Evolutionary conservation across 208 protist species (phyloP), one percentile per base, ranked within the genome.

Genomic region (Zelonia costaricensis): DNA sequence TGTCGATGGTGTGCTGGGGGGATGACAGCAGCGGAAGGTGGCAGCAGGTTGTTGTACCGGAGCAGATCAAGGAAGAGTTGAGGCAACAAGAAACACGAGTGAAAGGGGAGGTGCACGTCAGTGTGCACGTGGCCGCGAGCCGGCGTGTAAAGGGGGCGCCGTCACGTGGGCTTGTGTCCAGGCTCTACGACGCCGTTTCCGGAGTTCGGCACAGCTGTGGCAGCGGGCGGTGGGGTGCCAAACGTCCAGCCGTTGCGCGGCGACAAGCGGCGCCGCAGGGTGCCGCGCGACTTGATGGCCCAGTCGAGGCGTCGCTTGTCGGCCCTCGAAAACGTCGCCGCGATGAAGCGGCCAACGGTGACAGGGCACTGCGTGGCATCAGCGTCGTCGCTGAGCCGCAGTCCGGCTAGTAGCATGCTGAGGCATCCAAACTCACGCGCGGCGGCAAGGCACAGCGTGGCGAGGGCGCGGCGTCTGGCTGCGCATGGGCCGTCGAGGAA

Each of bases 351-450:
- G 20, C 52, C 52, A 1, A 55, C n/a, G 1, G 8, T 20, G 4
- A 25, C 15, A 6, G 31, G 12, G 1, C 40, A 16, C 16, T 3
- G 44, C 8, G 45, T 20, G 8, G 22, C 20, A 2, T 33, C n/a
- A 16, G 33, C 35, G 2, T 61, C 23, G 13, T 20, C 6, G n/a
- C 1, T 35, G 22, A 71, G 47, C 23, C 39, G 18, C 27, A 71
- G 33, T 15, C 28, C 65, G 4, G 65, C 53, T 16, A 63, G 23
- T 10, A 71, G 39, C 4, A 49, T 57, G 13, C 18, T 40, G 7
- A 35, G 22, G 28, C 59, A 39, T 13, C 67, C 81, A 42, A 88
- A 88, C 42, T 88, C 77, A 8, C 23, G 23, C 3, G 66, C 67
- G 12, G 33, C 49, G 7, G 20, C 2, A 22, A 80, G 28, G 0